These are phyloP conservation scores for Beauveria pseudobassiana DNA, from an alignment of 2,329 filamentous ascomycete species.

Conservation along the genomic window DNA sequence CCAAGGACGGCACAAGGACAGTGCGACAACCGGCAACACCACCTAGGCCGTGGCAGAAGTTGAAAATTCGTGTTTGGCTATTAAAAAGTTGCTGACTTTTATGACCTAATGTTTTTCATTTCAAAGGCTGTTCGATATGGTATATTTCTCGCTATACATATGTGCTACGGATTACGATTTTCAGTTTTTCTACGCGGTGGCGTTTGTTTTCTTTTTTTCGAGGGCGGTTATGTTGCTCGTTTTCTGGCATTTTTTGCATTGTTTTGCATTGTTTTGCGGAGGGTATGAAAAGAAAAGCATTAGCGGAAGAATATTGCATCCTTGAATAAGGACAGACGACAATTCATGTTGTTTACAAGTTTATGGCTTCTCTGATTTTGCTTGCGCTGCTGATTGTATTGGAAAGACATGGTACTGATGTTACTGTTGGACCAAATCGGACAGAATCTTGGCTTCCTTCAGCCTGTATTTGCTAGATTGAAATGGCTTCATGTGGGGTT, in stretches of 20 bases:
- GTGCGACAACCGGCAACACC: neutral
- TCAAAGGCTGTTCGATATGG: neutral
- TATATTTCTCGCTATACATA: neutral
- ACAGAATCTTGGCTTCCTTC: too few relatives aligned
- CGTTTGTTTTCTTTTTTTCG: neutral
- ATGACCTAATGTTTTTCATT: neutral
- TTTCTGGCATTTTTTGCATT: neutral
- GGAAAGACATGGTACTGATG: too few relatives aligned
- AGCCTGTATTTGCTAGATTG: too few relatives aligned
- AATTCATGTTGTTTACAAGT: neutral
- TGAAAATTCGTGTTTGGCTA: neutral
- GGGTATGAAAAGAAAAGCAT: neutral
- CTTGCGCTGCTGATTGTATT: too few relatives aligned
- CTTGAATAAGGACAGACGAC: neutral
- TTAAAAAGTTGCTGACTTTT: neutral
- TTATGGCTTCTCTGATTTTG: too few relatives aligned
- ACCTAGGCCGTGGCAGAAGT: neutral
- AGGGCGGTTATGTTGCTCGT: neutral
- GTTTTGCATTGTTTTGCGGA: neutral
- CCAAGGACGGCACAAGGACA: neutral
- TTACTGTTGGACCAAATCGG: conserved; percentile 12
- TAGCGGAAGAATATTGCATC: neutral
- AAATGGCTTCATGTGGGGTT: too few relatives aligned
- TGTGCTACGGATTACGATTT: neutral
- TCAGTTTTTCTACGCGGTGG: neutral